A percentile compares a stretch with the other conserved stretches of the same genome.
These are phyloP conservation scores for Macrophomina phaseolina DNA, from an alignment of 2,329 filamentous ascomycete species.

Conservation along the genomic window DNA sequence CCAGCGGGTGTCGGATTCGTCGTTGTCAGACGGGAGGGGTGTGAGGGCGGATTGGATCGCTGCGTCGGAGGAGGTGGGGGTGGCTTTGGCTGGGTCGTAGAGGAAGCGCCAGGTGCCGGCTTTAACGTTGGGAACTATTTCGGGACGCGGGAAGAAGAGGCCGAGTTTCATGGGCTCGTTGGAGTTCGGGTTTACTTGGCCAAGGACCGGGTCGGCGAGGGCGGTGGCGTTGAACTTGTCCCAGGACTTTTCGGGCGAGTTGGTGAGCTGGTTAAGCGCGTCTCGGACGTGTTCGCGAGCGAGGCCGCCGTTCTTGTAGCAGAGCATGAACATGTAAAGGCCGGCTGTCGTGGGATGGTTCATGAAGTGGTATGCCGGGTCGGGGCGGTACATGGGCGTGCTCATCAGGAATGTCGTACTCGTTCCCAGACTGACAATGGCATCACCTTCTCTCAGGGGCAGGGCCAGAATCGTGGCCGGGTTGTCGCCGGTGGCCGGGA, in stretches of 20 bases:
- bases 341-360: slow-evolving; percentile 91
- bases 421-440: slow-evolving; percentile 92
- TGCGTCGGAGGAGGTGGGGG: slow-evolving; percentile 37
- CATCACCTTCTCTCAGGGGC: slow-evolving; percentile 84
- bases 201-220: slow-evolving; percentile 71
- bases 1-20: slow-evolving; percentile 46
- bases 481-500: slow-evolving; percentile 94
- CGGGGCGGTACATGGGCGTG: slow-evolving; percentile 86
- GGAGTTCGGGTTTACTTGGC: slow-evolving; percentile 54
- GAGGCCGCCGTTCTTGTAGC: slow-evolving; percentile 97
- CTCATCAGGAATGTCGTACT: slow-evolving; percentile 98
- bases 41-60: slow-evolving; percentile 46
- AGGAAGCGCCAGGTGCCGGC: slow-evolving; percentile 87
- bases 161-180: slow-evolving; percentile 76
- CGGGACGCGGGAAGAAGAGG: slow-evolving; percentile 92
- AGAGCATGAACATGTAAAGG: slow-evolving; percentile 99
- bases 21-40: slow-evolving; percentile 54
- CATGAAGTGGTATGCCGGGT: slow-evolving; percentile 95
- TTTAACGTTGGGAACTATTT: slow-evolving; percentile 91
- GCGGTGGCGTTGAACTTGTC: slow-evolving; percentile 78
- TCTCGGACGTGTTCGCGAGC: slow-evolving; percentile 91
- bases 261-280: slow-evolving; percentile 65
- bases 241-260: slow-evolving; percentile 68
- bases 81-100: slow-evolving; percentile 48
- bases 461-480: slow-evolving; percentile 92